These are phyloP conservation scores for Verticillium tricorpus DNA, from an alignment of 2,329 filamentous ascomycete species.

Conservation along the genomic window DNA sequence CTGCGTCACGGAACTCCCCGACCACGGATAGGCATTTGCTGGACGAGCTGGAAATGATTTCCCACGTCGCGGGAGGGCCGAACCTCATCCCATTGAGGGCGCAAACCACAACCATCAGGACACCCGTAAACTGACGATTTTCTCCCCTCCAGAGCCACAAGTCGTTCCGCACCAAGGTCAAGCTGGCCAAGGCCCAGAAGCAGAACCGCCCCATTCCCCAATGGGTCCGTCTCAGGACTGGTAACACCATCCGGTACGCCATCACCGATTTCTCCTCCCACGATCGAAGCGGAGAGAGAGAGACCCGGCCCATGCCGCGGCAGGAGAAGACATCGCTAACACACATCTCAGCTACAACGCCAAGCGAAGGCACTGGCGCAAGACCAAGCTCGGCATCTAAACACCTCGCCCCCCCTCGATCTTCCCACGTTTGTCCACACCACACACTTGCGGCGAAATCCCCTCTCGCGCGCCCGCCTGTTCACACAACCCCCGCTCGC, in stretches of 20 bases:
- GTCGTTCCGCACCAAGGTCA: slow-evolving; percentile 99
- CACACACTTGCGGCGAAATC: background rate
- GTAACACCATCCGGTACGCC: slow-evolving; percentile 97
- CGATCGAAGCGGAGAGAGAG: background rate
- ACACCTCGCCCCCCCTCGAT: slow-evolving; percentile 41
- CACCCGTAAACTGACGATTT: background rate
- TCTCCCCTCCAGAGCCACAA: slow-evolving; percentile 80
- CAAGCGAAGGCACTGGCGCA: slow-evolving; percentile 99
- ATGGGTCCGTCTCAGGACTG: slow-evolving; percentile 98
- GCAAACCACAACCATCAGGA: slow-evolving; percentile 7
- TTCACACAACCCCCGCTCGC: background rate
- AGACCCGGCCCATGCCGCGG: background rate
- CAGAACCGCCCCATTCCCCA: slow-evolving; percentile 99
- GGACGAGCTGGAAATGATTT: background rate
- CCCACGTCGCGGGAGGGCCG: background rate
- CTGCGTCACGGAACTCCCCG: background rate
- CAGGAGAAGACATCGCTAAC: slow-evolving; percentile 3
- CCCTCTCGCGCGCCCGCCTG: background rate
- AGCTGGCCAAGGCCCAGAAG: slow-evolving; percentile 99
- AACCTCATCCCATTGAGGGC: background rate
- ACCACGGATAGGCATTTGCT: background rate
- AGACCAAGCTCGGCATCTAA: slow-evolving; percentile 99
- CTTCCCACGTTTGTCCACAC: slow-evolving; percentile 13
- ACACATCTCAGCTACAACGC: slow-evolving; percentile 82
- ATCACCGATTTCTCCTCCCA: background rate